Conservation (phyloP, 805 yeast genomes). For the Sungouiozyma ichnusensis region DNA sequence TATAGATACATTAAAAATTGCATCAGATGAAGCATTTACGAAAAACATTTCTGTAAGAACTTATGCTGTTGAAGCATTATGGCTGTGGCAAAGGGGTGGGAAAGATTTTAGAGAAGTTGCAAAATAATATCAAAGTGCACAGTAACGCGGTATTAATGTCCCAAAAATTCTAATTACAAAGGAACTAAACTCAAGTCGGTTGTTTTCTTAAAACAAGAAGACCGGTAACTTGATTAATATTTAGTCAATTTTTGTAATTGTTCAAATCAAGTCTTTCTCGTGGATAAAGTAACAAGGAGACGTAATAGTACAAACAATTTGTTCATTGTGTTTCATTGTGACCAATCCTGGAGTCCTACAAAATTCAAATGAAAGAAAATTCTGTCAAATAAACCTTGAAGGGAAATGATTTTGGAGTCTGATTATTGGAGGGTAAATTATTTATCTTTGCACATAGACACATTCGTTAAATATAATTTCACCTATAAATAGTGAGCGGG, state of each 20-base stretch:
- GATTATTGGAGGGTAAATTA: background rate
- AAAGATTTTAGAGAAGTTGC: conserved; percentile 25
- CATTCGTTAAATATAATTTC: conserved; percentile 20
- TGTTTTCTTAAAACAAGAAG: conserved; percentile 2
- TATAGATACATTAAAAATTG: conserved; percentile 54
- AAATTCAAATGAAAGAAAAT: background rate
- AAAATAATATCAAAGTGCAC: conserved; percentile 4
- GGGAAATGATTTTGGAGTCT: background rate
- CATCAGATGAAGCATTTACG: conserved; percentile 55
- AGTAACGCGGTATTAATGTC: too few species aligned
- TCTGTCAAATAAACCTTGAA: background rate
- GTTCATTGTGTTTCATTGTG: background rate
- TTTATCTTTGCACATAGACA: conserved; percentile 29
- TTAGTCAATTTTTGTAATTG: background rate
- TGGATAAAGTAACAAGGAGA: background rate
- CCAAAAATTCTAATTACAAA: background rate
- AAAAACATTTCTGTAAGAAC: conserved; percentile 63
- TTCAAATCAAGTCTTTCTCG: background rate
- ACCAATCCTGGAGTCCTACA: background rate
- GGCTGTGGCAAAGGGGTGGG: conserved; percentile 66
- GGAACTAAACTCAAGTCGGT: background rate
- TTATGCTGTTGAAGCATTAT: conserved; percentile 81
- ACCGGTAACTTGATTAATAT: background rate
- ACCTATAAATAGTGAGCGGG: background rate
- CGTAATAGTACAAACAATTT: too few species aligned